phyloP scores from a whole-genome alignment of 352 stramenopile species.

The Elongisporangium prolatum region DNA sequence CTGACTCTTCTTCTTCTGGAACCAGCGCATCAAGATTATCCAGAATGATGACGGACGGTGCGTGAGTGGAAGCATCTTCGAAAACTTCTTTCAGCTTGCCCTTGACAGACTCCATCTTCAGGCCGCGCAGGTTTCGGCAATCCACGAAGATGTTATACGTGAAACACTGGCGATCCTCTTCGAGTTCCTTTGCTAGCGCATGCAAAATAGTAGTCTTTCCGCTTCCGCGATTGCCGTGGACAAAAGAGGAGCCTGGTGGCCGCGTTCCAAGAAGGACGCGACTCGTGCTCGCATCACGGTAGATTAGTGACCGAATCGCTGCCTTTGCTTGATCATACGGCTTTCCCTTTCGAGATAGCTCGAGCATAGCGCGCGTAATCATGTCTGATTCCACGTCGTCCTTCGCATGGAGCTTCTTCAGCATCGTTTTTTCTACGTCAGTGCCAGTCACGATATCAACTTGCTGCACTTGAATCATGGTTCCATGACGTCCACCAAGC shows the following conservation, averaged over 20 bases:
- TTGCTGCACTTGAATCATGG: constrained; percentile 22
- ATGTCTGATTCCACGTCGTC: constrained; percentile 3
- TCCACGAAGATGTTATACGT: constrained; percentile 46
- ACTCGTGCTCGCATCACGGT: constrained; percentile 34
- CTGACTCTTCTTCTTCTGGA: constrained; percentile 73
- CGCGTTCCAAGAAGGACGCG: constrained; percentile 58
- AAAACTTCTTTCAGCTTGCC: constrained; percentile 52
- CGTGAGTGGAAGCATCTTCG: constrained; percentile 32
- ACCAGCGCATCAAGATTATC: constrained; percentile 85
- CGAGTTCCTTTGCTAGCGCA: constrained; percentile 34
- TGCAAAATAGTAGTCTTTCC: constrained; percentile 76
- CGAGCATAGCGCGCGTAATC: constrained; percentile 22
- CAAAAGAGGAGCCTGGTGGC: constrained; percentile 50
- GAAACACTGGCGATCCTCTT: constrained; percentile 24
- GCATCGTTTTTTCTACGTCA: constrained; percentile 14
- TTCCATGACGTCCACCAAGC: constrained; percentile 27
- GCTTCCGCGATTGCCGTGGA: constrained; percentile 69
- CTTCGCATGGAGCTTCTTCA: constrained; percentile 15
- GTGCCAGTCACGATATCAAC: constrained; percentile 27
- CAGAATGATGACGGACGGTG: constrained; percentile 63
- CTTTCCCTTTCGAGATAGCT: constrained; percentile 37
- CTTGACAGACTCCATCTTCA: constrained; percentile 88
- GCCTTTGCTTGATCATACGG: constrained; percentile 39
- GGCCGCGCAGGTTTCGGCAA: constrained; percentile 65
- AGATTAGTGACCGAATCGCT: constrained; percentile 45